These are phyloP conservation scores for Globisporangium takayamanum DNA, from an alignment of 352 stramenopile genomes.

Conservation along the genomic window DNA sequence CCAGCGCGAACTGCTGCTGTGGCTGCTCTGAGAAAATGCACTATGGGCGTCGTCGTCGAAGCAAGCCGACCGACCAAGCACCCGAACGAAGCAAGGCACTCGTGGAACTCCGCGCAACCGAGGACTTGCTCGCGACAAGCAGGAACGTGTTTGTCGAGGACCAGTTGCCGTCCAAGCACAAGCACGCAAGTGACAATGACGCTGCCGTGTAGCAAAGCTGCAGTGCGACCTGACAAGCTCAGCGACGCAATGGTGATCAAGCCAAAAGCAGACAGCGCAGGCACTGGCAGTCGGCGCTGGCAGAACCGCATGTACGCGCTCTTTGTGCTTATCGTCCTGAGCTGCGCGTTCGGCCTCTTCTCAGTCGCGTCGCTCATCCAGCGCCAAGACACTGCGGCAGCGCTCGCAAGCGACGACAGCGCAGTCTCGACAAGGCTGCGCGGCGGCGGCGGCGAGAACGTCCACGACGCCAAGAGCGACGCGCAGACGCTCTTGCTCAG, in stretches of 20 bases:
- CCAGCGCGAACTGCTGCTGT: background rate
- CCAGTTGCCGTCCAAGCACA: background rate
- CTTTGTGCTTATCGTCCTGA: constrained; percentile 45
- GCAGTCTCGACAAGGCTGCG: constrained; percentile 11
- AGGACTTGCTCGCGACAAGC: background rate
- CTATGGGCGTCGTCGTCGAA: background rate
- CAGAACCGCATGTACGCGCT: constrained; percentile 17
- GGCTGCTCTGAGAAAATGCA: background rate
- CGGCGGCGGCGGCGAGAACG: constrained; percentile 5
- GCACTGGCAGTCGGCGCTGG: background rate
- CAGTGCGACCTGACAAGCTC: constrained; percentile 11
- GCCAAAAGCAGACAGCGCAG: background rate
- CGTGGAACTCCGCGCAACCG: background rate
- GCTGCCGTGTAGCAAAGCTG: constrained; percentile 8
- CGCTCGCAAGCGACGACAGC: constrained; percentile 15
- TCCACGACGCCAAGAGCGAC: background rate
- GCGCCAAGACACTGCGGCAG: constrained; percentile 35
- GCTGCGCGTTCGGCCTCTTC: constrained; percentile 42
- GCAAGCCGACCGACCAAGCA: background rate
- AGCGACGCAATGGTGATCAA: background rate
- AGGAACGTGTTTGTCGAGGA: background rate
- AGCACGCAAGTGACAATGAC: background rate
- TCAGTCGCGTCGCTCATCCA: constrained; percentile 52
- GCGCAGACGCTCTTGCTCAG: constrained; percentile 8
- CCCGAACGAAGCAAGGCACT: background rate